Evolutionary conservation across 768 basidiomycete species (phyloP).

Genomic region (Lactifluus piperatus): DNA sequence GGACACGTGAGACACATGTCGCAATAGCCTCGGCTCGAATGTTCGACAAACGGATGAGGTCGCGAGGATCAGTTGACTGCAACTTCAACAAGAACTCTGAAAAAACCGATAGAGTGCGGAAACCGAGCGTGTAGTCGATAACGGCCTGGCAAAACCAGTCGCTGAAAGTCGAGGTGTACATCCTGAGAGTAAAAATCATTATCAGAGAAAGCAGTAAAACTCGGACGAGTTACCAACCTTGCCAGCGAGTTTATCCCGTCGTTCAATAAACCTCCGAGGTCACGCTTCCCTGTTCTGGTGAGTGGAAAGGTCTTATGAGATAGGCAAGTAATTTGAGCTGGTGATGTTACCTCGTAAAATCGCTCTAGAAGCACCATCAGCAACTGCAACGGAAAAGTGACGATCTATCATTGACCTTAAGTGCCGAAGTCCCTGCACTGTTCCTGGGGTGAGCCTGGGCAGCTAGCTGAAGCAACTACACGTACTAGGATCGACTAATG

Average conservation of each 20-base stretch:
- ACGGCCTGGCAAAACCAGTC: conserved; percentile 98
- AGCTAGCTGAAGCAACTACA: conserved; percentile 12
- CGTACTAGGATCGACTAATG: conserved; percentile 81
- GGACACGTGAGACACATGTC: conserved; percentile 56
- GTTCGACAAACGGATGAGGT: conserved; percentile 79
- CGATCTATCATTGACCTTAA: conserved; percentile 55
- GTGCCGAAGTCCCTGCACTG: conserved; percentile 90
- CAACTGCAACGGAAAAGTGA: neutral
- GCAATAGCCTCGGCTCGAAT: conserved; percentile 91
- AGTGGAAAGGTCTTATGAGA: neutral
- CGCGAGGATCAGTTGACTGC: conserved; percentile 85
- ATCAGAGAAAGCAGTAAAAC: neutral
- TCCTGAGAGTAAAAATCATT: conserved; percentile 32
- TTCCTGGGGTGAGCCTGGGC: conserved; percentile 18
- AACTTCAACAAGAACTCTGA: conserved; percentile 88
- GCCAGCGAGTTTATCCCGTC: conserved; percentile 94
- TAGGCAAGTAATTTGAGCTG: neutral
- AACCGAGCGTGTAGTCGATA: conserved; percentile 85
- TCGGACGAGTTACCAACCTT: conserved; percentile 33
- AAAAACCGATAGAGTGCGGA: conserved; percentile 81
- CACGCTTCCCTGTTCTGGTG: conserved; percentile 86
- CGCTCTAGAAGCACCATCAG: conserved; percentile 42
- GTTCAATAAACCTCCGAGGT: conserved; percentile 83
- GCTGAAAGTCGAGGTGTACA: conserved; percentile 83
- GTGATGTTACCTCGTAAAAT: conserved; percentile 64